Base-by-base conservation (phyloP, 2,329 filamentous ascomycete species). In the Aspergillus floridensis region DNA sequence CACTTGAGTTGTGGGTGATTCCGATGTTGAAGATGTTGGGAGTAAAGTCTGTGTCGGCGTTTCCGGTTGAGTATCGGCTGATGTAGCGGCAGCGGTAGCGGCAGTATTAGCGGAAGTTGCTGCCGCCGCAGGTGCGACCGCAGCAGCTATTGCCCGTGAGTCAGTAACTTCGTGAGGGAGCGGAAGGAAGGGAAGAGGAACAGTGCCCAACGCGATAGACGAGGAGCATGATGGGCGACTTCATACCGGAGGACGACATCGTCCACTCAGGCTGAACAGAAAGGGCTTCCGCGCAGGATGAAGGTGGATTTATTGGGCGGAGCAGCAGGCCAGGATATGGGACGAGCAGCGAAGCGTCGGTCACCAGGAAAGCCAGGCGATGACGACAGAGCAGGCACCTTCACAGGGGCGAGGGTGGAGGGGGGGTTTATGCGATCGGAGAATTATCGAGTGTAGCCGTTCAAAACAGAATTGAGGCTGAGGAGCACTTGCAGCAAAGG, bases 21-120 rank as follows among this genome's bases (percentile, higher is more conserved):
- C 50, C 29, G 60, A 49, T 11, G 68, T 50, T 63, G 32, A 54
- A 57, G 54, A 60, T 53, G 38, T 54, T 64, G 26, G 62, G 54
- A 57, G 56, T 52, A 49, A 53, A 58, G 41, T 59, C 58, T 24
- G 61, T 16, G 60, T 63, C 31, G 58, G 57, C 24, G 38, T 48
- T 48, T 48, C 53, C 41, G 53, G 11, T 32, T 32, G 53, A 16
- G 53, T 55, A n/a, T 55, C 53, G 26, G 44, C 32, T 11, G 53
- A 46, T n/a, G 63, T 64, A 24, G 59, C 59, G 21, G 32, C 55
- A 59, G 53, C 51, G 49, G 53, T 56, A 41, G 53, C 51, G 49
- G 53, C 57, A 47, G 48, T 60, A 21, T 57, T 57, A 24, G 56
- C 55, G 44, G 60, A 19, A 22, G 57, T 48, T 41, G 58, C 29